A percentile compares a stretch with the other conserved stretches of the same genome.
These are phyloP conservation scores for Arthrobotrys sphaeroides DNA, from an alignment of 2,329 filamentous ascomycete species.

Conservation along the genomic window DNA sequence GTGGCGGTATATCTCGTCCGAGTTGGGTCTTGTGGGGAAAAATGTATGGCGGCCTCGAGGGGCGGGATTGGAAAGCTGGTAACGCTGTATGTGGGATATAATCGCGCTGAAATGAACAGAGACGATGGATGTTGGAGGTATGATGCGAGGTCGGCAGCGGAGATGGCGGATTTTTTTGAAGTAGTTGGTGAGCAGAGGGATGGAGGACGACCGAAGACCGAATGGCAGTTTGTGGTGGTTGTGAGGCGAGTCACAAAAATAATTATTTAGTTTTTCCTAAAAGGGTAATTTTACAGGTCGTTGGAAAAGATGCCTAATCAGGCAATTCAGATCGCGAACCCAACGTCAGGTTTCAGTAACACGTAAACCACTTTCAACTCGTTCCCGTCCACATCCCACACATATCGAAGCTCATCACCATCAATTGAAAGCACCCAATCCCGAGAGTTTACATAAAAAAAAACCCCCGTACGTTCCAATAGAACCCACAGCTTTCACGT, in stretches of 20 bases:
- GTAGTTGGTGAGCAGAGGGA: neutral
- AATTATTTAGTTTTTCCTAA: neutral
- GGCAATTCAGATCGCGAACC: slow-evolving; percentile 47
- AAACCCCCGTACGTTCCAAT: no score
- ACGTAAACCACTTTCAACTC: slow-evolving; percentile 48
- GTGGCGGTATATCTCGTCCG: slow-evolving; percentile 10
- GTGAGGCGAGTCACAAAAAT: slow-evolving; percentile 47
- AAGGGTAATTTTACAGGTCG: slow-evolving; percentile 1
- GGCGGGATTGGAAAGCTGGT: neutral
- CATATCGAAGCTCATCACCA: neutral
- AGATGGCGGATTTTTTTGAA: no score
- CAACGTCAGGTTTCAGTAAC: slow-evolving; percentile 26
- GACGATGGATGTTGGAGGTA: neutral
- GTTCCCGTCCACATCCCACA: neutral
- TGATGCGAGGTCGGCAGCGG: neutral
- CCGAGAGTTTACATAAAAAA: no score
- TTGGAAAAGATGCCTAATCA: no score
- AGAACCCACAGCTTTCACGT: neutral
- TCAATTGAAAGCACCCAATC: neutral
- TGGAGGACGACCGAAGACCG: neutral
- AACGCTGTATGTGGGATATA: neutral
- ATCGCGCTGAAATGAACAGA: neutral
- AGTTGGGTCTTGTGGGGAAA: slow-evolving; percentile 15
- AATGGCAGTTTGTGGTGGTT: slow-evolving; percentile 26
- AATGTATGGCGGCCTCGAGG: neutral